These are phyloP conservation scores for Trichoderma erinaceum DNA, from an alignment of 495 filamentous ascomycete genomes.

Conservation along the genomic window DNA sequence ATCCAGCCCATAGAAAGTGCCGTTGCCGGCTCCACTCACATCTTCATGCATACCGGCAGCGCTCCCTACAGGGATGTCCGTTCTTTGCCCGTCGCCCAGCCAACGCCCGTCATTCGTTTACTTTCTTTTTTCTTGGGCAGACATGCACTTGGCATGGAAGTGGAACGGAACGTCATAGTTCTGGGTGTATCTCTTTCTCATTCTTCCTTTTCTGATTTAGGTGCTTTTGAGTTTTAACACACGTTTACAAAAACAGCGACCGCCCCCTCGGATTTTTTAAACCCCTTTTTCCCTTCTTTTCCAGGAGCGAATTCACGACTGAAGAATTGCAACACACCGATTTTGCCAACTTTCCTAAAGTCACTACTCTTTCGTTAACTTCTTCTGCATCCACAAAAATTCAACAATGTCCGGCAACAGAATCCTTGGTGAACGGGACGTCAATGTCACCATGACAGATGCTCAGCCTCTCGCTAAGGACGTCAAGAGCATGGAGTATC, in stretches of 20 bases:
- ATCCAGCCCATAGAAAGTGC: neutral
- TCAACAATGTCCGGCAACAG: conserved; percentile 30
- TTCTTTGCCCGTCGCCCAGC: neutral
- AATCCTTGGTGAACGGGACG: conserved; percentile 52
- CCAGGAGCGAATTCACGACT: neutral
- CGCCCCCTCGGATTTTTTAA: neutral
- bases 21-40: neutral
- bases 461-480: conserved; percentile 32
- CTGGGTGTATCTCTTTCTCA: neutral
- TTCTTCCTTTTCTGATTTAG: neutral
- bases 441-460: conserved; percentile 42
- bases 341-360: neutral
- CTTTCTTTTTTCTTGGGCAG: neutral
- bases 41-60: neutral
- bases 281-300: neutral
- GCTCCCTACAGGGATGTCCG: neutral
- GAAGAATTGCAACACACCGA: neutral
- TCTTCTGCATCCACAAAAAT: neutral
- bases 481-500: conserved; percentile 67
- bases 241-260: neutral
- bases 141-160: neutral
- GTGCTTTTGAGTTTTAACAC: neutral
- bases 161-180: neutral
- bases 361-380: conserved; percentile 5
- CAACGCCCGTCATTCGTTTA: conserved; percentile 14